Percentiles rank a stretch among this genome's conserved stretches.
Conservation (phyloP, 169 alveolate species). For the Plasmodium knowlesi region DNA sequence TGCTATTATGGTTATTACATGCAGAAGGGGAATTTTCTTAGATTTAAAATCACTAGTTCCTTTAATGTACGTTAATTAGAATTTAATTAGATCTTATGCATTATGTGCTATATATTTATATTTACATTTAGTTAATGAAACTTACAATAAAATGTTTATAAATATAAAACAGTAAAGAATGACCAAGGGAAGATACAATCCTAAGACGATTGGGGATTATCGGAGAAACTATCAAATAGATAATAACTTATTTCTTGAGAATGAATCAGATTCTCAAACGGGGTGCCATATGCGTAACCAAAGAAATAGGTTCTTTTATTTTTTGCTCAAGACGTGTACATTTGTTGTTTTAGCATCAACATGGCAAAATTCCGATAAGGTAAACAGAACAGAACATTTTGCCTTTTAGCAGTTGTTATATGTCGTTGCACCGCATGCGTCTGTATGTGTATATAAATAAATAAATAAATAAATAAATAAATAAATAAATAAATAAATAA, state of each 20-base stretch:
- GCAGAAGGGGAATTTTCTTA: neutral
- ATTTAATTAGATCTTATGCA: neutral
- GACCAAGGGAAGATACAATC: constrained; percentile 1
- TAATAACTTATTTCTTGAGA: neutral
- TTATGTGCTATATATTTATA: neutral
- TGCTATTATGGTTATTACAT: neutral
- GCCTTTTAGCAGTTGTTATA: neutral
- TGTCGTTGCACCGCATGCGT: neutral
- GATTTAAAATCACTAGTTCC: neutral
- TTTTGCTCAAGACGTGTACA: neutral
- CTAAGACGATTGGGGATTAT: neutral
- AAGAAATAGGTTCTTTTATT: neutral
- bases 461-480: no score
- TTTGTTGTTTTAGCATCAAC: neutral
- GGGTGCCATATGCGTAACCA: neutral
- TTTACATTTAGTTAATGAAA: neutral
- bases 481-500: no score
- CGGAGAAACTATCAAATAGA: neutral
- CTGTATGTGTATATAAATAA: neutral
- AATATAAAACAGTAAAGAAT: neutral
- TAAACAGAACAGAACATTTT: neutral
- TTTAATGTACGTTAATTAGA: neutral
- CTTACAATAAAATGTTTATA: neutral
- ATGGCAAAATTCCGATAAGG: constrained; percentile 3
- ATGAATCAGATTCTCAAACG: neutral